Base-by-base conservation (phyloP, 129 eudicot genomes). In the Ambrosia trifida region DNA sequence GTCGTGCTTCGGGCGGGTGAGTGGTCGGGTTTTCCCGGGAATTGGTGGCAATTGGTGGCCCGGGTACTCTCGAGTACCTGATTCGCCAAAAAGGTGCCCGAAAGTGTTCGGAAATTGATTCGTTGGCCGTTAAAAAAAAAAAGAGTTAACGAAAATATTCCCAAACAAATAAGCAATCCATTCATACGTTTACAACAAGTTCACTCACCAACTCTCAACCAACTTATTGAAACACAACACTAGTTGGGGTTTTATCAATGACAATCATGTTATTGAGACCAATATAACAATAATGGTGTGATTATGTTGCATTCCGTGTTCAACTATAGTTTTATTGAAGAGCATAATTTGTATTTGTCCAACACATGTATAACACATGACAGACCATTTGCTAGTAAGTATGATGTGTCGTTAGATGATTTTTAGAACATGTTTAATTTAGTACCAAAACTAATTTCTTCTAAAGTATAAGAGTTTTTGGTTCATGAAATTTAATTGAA, bases 221-320 rank as follows among this genome's bases (percentile, higher is more conserved):
- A 63, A 16, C 68, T 63, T 36, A 36, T 36, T 16, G 47, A 63
- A 63, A 63, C 30, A 33, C 68, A 16, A 28, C 13, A 43, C 53
- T 17, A 66, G 7, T 18, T 6, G 31, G 10, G 9, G 9, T 49
- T 68, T 51, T 50, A 16, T 14, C 65, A 5, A 35, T 13, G 32
- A 52, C 47, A 33, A 50, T 68, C 61, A 49, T 17, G 73, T 31
- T 68, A 13, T 47, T 32, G 5, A 16, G 14, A 68, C 47, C 4
- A 28, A 50, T 11, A 28, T 3, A 68, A 18, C 45, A 51, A n/a
- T 5, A 49, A 50, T 35, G 45, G 32, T 19, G 73, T 68, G 73
- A 50, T 35, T 51, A 50, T 32, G 49, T 49, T 68, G 31, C 44
- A 40, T 40, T 40, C 2, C 62, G 73, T 68, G 73, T 6, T 50